Evolutionary conservation across 805 yeast species (phyloP).

Genomic region (Yarrowia sp.): DNA sequence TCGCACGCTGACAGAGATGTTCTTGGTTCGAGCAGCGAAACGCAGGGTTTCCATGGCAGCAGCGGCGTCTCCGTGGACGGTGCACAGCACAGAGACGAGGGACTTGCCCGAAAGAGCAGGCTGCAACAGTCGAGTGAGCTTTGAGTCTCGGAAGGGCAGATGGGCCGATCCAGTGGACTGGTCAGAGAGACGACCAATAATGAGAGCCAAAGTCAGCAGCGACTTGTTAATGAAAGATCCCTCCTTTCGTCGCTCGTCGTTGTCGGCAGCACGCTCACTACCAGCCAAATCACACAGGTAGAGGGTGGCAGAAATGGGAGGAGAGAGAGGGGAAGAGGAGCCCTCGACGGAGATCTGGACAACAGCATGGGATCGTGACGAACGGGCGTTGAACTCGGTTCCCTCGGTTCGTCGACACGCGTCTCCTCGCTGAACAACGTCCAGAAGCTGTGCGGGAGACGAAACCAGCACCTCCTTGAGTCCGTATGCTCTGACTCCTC

Average conservation of each 20-base stretch:
- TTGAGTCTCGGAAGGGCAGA: conserved; percentile 92
- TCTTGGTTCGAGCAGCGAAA: conserved; percentile 93
- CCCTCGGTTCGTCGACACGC: conserved; percentile 78
- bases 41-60: conserved; percentile 82
- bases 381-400: conserved; percentile 85
- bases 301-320: conserved; percentile 61
- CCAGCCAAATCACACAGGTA: conserved; percentile 96
- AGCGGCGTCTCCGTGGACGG: conserved; percentile 70
- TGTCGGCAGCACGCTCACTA: conserved; percentile 82
- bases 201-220: conserved; percentile 85
- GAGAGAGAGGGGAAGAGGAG: conserved; percentile 50
- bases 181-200: conserved; percentile 78
- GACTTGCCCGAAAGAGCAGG: conserved; percentile 91
- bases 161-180: conserved; percentile 58
- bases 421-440: conserved; percentile 72
- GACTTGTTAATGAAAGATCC: conserved; percentile 94
- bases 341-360: conserved; percentile 66
- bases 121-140: conserved; percentile 85
- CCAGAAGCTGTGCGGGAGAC: conserved; percentile 65
- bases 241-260: conserved; percentile 84
- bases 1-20: conserved; percentile 73
- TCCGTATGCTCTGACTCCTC: conserved; percentile 80
- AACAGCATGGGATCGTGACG: conserved; percentile 92
- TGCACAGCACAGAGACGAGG: conserved; percentile 83
- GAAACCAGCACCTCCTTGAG: conserved; percentile 66